Evolutionary conservation across 2,329 filamentous ascomycete species (phyloP).

Genomic region (Diplodia sapinea): DNA sequence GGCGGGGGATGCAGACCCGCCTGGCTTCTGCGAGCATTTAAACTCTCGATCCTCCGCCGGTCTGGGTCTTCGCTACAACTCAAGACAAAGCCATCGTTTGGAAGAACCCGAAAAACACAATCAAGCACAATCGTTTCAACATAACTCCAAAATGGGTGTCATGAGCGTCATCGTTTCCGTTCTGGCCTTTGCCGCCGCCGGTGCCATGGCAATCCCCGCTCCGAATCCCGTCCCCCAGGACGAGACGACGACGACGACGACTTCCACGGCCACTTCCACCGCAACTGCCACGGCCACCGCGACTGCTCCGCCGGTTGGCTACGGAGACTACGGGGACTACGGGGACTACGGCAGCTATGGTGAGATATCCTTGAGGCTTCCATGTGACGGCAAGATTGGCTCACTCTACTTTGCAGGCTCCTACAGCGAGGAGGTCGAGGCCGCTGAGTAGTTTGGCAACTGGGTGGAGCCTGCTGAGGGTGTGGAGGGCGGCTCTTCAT

Average conservation of each 20-base stretch:
- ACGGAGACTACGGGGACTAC: conserved; percentile 20
- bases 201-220: conserved; percentile 8
- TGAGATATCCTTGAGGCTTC: background rate
- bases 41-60: background rate
- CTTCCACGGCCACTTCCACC: background rate
- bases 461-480: too few relatives aligned
- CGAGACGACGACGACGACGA: background rate
- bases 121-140: background rate
- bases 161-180: background rate
- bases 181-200: conserved; percentile 18
- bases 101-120: background rate
- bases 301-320: background rate
- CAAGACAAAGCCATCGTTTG: background rate
- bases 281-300: too few relatives aligned
- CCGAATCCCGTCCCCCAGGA: background rate
- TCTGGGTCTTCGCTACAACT: too few relatives aligned
- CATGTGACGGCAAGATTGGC: too few relatives aligned
- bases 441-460: background rate
- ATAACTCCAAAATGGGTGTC: conserved; percentile 9
- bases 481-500: background rate
- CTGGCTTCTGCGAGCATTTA: background rate
- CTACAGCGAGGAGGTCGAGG: conserved; percentile 13
- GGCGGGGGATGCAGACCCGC: too few relatives aligned
- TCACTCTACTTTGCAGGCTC: background rate
- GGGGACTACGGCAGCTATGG: conserved; percentile 22